Evolutionary conservation across 2,329 filamentous ascomycete species (phyloP).

Genomic region (Penicillium palitans): DNA sequence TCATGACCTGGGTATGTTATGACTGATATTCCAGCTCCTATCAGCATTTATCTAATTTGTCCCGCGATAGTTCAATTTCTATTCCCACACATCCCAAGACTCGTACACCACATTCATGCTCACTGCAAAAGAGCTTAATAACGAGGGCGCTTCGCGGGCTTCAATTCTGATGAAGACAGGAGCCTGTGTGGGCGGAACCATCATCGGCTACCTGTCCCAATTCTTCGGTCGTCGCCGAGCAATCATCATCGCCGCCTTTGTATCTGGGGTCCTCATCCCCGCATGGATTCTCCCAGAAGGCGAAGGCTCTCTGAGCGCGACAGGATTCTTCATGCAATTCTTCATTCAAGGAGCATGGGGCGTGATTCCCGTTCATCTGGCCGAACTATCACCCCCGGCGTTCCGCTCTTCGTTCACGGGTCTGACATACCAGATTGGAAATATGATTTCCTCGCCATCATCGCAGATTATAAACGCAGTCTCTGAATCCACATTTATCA

Average conservation of each 20-base stretch:
- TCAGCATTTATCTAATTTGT: neutral
- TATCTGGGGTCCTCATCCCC: conserved; percentile 67
- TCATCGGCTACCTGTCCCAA: conserved; percentile 68
- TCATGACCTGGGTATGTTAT: conserved; percentile 65
- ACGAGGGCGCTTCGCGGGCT: conserved; percentile 66
- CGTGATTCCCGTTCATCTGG: conserved; percentile 70
- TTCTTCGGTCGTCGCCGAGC: conserved; percentile 67
- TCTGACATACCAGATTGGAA: conserved; percentile 74
- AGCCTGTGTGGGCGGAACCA: conserved; percentile 61
- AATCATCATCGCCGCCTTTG: conserved; percentile 61
- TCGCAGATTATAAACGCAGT: conserved; percentile 78
- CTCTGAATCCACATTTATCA: conserved; percentile 63
- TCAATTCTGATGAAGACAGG: conserved; percentile 81
- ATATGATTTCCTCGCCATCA: conserved; percentile 59
- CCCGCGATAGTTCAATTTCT: conserved; percentile 58
- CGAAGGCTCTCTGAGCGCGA: conserved; percentile 31
- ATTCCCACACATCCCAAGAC: conserved; percentile 78
- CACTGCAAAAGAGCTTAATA: conserved; percentile 67
- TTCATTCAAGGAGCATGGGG: conserved; percentile 71
- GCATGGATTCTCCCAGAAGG: conserved; percentile 63
- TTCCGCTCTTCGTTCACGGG: conserved; percentile 70
- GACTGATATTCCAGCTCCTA: neutral
- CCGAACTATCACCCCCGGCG: conserved; percentile 71
- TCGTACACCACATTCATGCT: conserved; percentile 81
- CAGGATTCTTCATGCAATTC: conserved; percentile 56